phyloP scores from a whole-genome alignment of 768 basidiomycete genomes.

The Cantharellus anzutake region DNA sequence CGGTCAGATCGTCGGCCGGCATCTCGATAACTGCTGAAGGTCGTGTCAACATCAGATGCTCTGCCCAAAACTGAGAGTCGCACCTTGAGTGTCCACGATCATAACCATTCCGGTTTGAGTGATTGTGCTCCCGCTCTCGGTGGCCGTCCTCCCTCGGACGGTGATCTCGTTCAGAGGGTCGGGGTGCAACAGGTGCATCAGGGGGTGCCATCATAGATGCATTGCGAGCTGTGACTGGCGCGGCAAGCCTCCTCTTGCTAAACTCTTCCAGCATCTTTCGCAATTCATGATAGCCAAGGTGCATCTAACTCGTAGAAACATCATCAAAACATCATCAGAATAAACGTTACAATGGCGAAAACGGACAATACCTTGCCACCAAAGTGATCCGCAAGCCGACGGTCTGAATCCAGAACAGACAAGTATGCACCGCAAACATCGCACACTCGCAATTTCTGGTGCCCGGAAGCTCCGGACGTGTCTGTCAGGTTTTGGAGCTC shows the following conservation, averaged over 20 bases:
- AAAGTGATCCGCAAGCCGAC: conserved; percentile 97
- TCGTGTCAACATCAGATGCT: neutral
- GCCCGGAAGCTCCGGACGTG: conserved; percentile 96
- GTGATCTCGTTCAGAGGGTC: conserved; percentile 11
- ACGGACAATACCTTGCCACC: conserved; percentile 72
- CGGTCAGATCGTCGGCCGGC: conserved; percentile 6
- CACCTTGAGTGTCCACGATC: conserved; percentile 6
- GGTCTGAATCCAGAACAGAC: conserved; percentile 92
- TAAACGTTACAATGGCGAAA: conserved; percentile 1
- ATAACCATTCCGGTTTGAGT: conserved; percentile 3
- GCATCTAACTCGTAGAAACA: conserved; percentile 45
- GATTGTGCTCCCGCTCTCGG: neutral
- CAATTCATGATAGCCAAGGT: conserved; percentile 94
- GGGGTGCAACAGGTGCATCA: conserved; percentile 6
- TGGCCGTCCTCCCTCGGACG: conserved; percentile 9
- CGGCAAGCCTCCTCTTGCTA: conserved; percentile 57
- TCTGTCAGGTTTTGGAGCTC: conserved; percentile 93
- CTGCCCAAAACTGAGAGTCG: neutral
- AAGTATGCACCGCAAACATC: conserved; percentile 99
- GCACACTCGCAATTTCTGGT: conserved; percentile 98
- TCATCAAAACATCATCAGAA: neutral
- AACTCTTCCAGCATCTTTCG: conserved; percentile 86
- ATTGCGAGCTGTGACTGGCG: conserved; percentile 13
- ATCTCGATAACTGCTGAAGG: neutral
- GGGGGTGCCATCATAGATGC: conserved; percentile 7